A percentile compares a stretch with the other conserved stretches of the same genome.
Conservation (phyloP, 768 basidiomycete genomes). For the Sarcomyxa edulis region DNA sequence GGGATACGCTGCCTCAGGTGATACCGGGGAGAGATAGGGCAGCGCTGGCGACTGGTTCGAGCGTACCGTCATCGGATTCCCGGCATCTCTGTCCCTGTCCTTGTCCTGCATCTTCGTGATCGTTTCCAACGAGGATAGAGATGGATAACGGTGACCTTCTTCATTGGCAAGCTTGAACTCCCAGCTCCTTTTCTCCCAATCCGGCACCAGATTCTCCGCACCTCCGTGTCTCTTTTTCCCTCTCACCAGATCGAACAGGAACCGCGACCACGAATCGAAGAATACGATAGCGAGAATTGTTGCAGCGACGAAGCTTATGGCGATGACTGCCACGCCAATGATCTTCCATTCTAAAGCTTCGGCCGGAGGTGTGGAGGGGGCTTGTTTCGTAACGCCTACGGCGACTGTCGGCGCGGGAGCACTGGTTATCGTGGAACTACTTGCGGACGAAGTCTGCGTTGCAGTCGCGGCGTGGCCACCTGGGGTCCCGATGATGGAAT, state of each 20-base stretch:
- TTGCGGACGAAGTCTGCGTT: background rate
- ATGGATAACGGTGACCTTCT: conserved; percentile 43
- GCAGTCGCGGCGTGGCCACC: background rate
- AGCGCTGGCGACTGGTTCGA: background rate
- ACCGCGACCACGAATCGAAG: conserved; percentile 69
- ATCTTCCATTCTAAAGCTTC: conserved; percentile 61
- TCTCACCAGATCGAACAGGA: conserved; percentile 45
- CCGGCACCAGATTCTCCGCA: conserved; percentile 54
- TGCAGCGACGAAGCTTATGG: conserved; percentile 52
- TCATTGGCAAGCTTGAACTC: conserved; percentile 43
- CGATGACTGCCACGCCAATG: conserved; percentile 61
- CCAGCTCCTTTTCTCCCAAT: conserved; percentile 61
- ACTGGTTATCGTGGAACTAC: too few species aligned
- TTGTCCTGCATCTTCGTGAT: conserved; percentile 22
- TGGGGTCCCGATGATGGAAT: conserved; percentile 4
- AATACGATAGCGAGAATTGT: conserved; percentile 55
- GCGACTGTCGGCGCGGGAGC: background rate
- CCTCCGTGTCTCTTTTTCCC: conserved; percentile 29
- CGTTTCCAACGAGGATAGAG: conserved; percentile 32
- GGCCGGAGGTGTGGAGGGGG: conserved; percentile 28
- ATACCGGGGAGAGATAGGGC: too few species aligned
- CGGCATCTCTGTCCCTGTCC: background rate
- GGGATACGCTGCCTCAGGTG: too few species aligned
- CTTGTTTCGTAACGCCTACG: too few species aligned
- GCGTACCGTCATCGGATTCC: background rate